Evolutionary conservation across 768 basidiomycete genomes (phyloP), one percentile per base, ranked within the genome.

Genomic region (Lentinula detonsa): DNA sequence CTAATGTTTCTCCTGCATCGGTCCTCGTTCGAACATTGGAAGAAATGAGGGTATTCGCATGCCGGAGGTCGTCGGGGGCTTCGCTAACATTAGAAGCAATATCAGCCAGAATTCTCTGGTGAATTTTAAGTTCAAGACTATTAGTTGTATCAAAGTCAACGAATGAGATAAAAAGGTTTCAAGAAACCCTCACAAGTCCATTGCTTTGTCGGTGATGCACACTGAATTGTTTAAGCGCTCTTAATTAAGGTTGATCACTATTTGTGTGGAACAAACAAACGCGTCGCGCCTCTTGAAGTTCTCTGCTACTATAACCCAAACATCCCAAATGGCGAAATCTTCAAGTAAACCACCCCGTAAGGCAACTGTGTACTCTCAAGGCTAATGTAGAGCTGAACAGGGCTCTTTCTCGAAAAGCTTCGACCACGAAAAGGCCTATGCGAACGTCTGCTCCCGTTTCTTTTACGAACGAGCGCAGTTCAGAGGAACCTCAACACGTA

Each of bases 51-150:
- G 84, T 75, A 65, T 83, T 79, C 7, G 84, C 80, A 62, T 77
- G 76, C 16, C 74, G 65, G 8, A 80, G 65, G 65, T 81, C 78
- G 21, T 81, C 81, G 60, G 78, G 74, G 23, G 75, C 73, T 35
- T 80, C 76, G 16, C 80, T 78, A 57, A 82, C 74, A 65, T 81
- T 84, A 18, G 76, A 75, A 4, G 88, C 90, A 60, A 94, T 80
- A 73, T 93, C 90, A 28, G 85, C 81, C 21, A 93, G 71, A 62
- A 94, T 88, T 61, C 80, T 80, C 65, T 90, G 90, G 63, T 85
- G 87, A 57, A 92, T 85, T 69, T 90, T 87, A 21, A 93, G 72
- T 70, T 94, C 91, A 16, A 93, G 75, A 69, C 91, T 93, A 64
- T 28, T 16, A 55, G 28, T 28, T 28, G 28, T 15, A 34, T 33